Percentiles rank a stretch among this genome's conserved stretches.
Evolutionary conservation across 179 eudicot species (phyloP).

Genomic region (Beta macrorhiza): DNA sequence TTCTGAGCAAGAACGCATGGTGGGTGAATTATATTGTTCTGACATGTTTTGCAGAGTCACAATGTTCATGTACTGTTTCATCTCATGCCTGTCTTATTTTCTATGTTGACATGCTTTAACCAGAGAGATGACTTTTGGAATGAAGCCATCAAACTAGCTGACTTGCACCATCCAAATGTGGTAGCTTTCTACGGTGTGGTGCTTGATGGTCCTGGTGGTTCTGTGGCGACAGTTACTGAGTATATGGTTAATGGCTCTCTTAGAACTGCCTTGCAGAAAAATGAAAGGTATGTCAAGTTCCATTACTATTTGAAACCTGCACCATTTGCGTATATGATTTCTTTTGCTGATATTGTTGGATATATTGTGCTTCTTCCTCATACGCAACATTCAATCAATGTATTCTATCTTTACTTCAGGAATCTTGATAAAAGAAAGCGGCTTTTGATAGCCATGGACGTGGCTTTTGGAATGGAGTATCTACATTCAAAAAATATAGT

Average conservation of each 20-base stretch:
- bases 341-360: constrained; percentile 2
- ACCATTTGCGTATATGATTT: constrained; percentile 7
- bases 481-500: constrained; percentile 89
- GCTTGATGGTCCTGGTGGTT: constrained; percentile 90
- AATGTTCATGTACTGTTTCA: constrained; percentile 8
- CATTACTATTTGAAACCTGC: not conserved
- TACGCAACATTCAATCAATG: not conserved
- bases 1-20: constrained; percentile 90
- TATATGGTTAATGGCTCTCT: constrained; percentile 96
- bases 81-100: not conserved
- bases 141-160: constrained; percentile 89
- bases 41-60: not conserved
- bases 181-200: constrained; percentile 97
- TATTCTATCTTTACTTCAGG: constrained; percentile 38
- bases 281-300: constrained; percentile 52
- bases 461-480: constrained; percentile 97
- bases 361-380: not conserved
- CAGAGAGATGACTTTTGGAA: constrained; percentile 95
- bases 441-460: constrained; percentile 86
- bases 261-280: constrained; percentile 81
- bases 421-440: constrained; percentile 81
- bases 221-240: constrained; percentile 96
- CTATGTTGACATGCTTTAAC: constrained; percentile 21
- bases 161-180: constrained; percentile 97
- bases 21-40: constrained; percentile 24